Conservation (phyloP, 2,329 filamentous ascomycete species). For the Colletotrichum musicola region DNA sequence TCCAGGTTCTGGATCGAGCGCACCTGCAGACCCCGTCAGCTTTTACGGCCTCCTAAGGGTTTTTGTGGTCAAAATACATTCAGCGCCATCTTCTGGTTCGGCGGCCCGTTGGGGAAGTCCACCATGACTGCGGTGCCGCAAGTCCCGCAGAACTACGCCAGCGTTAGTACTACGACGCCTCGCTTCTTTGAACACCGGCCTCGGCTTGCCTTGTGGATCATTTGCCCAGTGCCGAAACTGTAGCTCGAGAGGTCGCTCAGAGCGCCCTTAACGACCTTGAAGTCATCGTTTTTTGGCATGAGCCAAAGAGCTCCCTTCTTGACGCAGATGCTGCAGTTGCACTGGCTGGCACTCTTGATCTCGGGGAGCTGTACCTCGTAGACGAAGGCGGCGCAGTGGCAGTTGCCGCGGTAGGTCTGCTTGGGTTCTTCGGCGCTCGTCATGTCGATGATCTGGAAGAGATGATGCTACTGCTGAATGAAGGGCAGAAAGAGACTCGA, state of each 20-base stretch:
- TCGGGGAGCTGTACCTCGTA: conserved; percentile 67
- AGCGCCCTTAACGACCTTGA: conserved; percentile 62
- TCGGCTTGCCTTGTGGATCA: conserved; percentile 57
- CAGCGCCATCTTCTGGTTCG: conserved; percentile 49
- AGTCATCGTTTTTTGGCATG: conserved; percentile 46
- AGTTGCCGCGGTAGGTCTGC: conserved; percentile 66
- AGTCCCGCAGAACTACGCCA: conserved; percentile 61
- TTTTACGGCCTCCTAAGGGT: background rate
- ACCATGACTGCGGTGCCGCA: conserved; percentile 61
- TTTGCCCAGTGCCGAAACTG: conserved; percentile 53
- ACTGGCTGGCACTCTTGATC: conserved; percentile 66
- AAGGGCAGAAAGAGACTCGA: background rate
- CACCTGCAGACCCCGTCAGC: conserved; percentile 46
- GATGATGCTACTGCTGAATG: background rate
- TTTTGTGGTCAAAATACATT: conserved; percentile 54
- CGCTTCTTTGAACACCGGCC: background rate
- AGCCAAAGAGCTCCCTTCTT: conserved; percentile 61
- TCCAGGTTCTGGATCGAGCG: conserved; percentile 59
- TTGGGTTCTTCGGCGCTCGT: conserved; percentile 10
- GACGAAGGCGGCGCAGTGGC: conserved; percentile 67
- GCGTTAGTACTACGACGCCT: conserved; percentile 9
- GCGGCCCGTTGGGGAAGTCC: conserved; percentile 44
- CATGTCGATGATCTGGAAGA: background rate
- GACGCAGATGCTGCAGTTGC: conserved; percentile 76
- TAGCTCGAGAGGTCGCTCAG: conserved; percentile 57